Conservation (phyloP, 257 asterid genomes). For the Schizonepeta tenuifolia region DNA sequence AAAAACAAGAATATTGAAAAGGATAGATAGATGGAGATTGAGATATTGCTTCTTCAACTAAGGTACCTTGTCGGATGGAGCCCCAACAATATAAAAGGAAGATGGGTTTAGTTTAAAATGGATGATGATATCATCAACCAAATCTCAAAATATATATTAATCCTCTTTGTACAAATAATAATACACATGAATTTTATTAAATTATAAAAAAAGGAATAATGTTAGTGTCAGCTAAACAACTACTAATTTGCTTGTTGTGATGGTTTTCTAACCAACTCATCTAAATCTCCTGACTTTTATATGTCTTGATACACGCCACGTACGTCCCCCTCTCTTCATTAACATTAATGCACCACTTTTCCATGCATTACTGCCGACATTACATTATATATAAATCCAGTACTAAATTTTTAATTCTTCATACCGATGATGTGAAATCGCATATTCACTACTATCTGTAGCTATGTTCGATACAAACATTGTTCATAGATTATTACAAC, state of each 20-base stretch:
- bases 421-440: no score
- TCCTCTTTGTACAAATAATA: not conserved
- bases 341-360: constrained; percentile 5
- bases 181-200: not conserved
- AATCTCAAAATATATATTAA: not conserved
- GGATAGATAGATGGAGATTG: constrained; percentile 30
- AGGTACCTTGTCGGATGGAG: constrained; percentile 43
- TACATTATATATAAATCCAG: not conserved
- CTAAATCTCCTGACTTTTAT: constrained; percentile 41
- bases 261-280: constrained; percentile 61
- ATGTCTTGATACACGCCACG: constrained; percentile 28
- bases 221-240: constrained; percentile 61
- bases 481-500: no score
- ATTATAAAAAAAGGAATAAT: constrained; percentile 27
- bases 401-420: no score
- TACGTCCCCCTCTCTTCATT: not conserved
- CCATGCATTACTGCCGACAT: constrained; percentile 23
- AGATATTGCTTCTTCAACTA: constrained; percentile 44
- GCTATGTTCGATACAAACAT: no score
- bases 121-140: constrained; percentile 45
- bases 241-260: constrained; percentile 63
- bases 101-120: constrained; percentile 37
- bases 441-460: no score
- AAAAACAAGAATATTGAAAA: not conserved
- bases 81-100: constrained; percentile 36